Evolutionary conservation across 2,329 filamentous ascomycete genomes (phyloP), one percentile per base, ranked within the genome.

Genomic region (Aureobasidium sp.): DNA sequence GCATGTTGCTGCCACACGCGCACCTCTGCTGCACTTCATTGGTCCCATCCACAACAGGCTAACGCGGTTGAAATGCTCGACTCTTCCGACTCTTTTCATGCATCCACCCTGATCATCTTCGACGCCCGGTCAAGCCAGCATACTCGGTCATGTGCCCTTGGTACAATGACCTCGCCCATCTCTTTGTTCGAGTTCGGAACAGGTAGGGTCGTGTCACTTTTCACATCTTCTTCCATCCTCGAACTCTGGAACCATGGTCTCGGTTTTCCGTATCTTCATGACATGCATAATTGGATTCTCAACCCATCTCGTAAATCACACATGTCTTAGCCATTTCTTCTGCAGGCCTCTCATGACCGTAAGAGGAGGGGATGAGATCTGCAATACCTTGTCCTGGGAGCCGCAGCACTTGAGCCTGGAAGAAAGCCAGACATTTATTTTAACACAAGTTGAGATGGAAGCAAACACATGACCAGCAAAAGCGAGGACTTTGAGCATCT

Each of bases 1-100:
- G n/a, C 37, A 43, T 29, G n/a, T 21, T 35, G 27, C 31, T 57
- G 53, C 37, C 53, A 57, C 53, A 57, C 42, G 53, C 49, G 21
- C 53, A 57, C 17, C 40, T 45, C 27, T 57, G 40, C 42, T 45
- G 53, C 53, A 35, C 13, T 31, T 46, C 53, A 57, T 57, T 57
- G 53, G 53, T 37, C 21, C 21, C 37, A 4, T 35, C 29, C 13
- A 19, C n/a, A 42, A 46, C 19, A 57, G 42, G 40, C 53, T 57
- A 57, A 57, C 53, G 51, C 37, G 51, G 23, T 43, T 55, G 51
- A 53, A 53, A 21, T 53, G 49, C 35, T 53, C 21, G 23, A 53
- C 35, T 25, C 37, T 23, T n/a, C 37, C 51, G 51, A 54, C 21
- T 42, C 35, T 37, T 29, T 54, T 31, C 37, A 54, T 54, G 50